Percentiles rank a stretch among this genome's conserved stretches.
Conservation (phyloP, 2,329 filamentous ascomycete genomes). For the Calonectria naviculata region DNA sequence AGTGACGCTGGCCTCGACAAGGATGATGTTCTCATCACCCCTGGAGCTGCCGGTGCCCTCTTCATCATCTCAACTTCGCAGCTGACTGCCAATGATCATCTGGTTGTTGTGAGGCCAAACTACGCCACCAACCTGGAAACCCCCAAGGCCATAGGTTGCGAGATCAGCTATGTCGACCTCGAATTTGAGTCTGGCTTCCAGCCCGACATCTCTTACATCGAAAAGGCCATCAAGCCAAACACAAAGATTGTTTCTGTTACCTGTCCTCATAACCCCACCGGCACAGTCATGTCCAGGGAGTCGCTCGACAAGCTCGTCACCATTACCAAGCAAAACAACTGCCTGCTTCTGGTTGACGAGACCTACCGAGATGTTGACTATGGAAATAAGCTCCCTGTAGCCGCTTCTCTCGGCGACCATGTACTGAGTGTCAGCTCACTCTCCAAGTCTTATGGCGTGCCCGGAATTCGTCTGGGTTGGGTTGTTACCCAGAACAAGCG, state of each 20-base stretch:
- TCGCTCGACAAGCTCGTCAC: constrained; percentile 15
- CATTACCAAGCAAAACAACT: constrained; percentile 23
- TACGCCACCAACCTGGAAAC: constrained; percentile 39
- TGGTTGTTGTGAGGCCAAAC: constrained; percentile 37
- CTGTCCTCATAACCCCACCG: constrained; percentile 37
- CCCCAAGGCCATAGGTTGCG: constrained; percentile 34
- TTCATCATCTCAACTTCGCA: constrained; percentile 35
- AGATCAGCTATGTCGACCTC: constrained; percentile 35
- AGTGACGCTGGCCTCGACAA: constrained; percentile 15
- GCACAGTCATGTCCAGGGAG: constrained; percentile 17
- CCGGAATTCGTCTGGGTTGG: constrained; percentile 37
- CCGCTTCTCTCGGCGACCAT: constrained; percentile 26
- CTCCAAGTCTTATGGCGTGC: constrained; percentile 36
- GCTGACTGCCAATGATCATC: constrained; percentile 24
- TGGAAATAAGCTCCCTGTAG: constrained; percentile 18
- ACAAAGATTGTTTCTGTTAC: constrained; percentile 35
- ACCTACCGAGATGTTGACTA: constrained; percentile 35
- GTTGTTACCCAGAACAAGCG: constrained; percentile 22
- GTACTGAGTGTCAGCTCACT: constrained; percentile 36
- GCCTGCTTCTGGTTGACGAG: constrained; percentile 35
- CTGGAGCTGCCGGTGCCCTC: constrained; percentile 32
- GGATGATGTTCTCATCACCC: constrained; percentile 35
- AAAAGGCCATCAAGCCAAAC: constrained; percentile 25
- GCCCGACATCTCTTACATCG: constrained; percentile 22
- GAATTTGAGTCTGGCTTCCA: constrained; percentile 29